Evolutionary conservation across 768 basidiomycete genomes (phyloP), one percentile per base, ranked within the genome.

Genomic region (Daedaleopsis sinensis): DNA sequence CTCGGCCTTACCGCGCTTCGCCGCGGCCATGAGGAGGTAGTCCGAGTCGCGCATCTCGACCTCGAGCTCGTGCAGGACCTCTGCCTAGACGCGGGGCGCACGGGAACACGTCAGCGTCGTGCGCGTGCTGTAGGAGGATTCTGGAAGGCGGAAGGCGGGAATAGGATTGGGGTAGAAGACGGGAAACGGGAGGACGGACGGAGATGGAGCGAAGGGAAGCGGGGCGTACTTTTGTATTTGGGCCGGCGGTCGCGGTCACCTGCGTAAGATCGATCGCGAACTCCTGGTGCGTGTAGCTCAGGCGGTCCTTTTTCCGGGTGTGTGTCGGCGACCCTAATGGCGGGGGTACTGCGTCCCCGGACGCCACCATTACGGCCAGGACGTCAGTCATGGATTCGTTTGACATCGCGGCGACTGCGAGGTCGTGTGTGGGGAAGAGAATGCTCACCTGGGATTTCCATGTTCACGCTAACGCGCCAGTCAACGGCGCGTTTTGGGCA

Each of bases 201-300:
- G 19, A 18, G 49, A 24, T 19, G 21, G 46, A 47, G 27, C 27
- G 27, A 32, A 32, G 27, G 27, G 27, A 32, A 32, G 27, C 27
- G 27, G 27, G 32, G 75, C 84, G 65, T 70, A 91, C 89, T 47
- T 83, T 79, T 59, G 76, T 74, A 55, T 74, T 79, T 0, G 82
- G 74, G 3, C 82, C 73, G 13, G 75, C 68, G 9, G 79, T 80
- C 5, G 88, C 81, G 1, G 85, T 85, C 51, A 98, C 96, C 75
- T 96, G 94, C 1, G 97, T 98, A 52, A 99, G 82, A 77, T 99
- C 97, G 64, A 99, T 88, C 65, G 80, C 83, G 72, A 94, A 96
- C 65, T 96, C 88, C 73, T 98, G 95, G 74, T 99, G 97, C 4
- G 88, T 78, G 73, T 99, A 99, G 69, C 92, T 91, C 72, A 98